These are phyloP conservation scores for Lagenidium giganteum DNA, from an alignment of 352 stramenopile species.

Conservation along the genomic window DNA sequence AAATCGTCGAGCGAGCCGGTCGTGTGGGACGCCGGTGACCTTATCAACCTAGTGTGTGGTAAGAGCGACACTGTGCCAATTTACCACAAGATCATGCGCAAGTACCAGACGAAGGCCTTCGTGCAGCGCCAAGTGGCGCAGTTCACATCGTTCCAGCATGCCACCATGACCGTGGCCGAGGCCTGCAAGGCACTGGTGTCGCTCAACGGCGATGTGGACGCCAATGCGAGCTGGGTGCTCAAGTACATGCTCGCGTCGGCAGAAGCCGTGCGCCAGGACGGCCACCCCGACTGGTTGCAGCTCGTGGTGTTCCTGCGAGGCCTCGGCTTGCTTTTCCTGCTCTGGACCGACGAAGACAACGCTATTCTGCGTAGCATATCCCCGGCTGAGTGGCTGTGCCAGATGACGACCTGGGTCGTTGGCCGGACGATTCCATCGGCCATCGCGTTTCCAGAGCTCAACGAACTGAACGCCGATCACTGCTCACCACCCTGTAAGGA, in stretches of 20 bases:
- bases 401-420: conserved; percentile 63
- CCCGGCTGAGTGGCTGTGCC: conserved; percentile 58
- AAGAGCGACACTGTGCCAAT: conserved; percentile 42
- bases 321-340: conserved; percentile 70
- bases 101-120: conserved; percentile 64
- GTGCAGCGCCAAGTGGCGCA: conserved; percentile 33
- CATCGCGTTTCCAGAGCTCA: conserved; percentile 59
- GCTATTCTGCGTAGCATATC: conserved; percentile 62
- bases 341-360: conserved; percentile 70
- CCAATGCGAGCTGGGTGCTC: conserved; percentile 47
- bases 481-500: conserved; percentile 8
- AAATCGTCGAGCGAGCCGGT: conserved; percentile 43
- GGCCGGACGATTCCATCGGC: conserved; percentile 46
- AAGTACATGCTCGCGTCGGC: conserved; percentile 69
- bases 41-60: conserved; percentile 75
- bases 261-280: conserved; percentile 48
- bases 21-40: conserved; percentile 64
- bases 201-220: conserved; percentile 50
- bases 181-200: conserved; percentile 55
- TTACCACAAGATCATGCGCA: conserved; percentile 65
- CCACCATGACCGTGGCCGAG: conserved; percentile 44
- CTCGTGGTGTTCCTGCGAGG: conserved; percentile 67
- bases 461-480: conserved; percentile 61
- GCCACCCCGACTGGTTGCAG: conserved; percentile 81
- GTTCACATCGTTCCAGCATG: conserved; percentile 48